Conservation (phyloP, 495 filamentous ascomycete species). For the Oleoguttula mirabilis region DNA sequence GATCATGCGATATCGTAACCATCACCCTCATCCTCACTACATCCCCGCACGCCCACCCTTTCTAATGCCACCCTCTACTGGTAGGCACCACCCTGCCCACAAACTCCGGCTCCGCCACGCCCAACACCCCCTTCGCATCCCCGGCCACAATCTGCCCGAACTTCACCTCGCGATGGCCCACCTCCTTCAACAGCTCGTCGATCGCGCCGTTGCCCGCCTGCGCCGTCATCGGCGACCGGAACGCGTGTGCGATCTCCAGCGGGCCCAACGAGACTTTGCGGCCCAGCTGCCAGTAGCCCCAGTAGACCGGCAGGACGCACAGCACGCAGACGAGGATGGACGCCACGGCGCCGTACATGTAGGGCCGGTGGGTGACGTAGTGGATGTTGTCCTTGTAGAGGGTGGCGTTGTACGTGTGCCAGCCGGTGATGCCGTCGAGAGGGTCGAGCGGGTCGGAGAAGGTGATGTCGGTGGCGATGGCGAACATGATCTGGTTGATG, state of each 20-base stretch:
- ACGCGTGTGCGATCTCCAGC: conserved; percentile 1
- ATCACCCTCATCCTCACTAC: background rate
- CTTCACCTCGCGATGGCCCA: background rate
- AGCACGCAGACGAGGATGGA: background rate
- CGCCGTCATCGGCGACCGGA: conserved; percentile 1
- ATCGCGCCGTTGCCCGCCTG: background rate
- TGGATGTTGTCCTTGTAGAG: background rate
- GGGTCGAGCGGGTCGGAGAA: background rate
- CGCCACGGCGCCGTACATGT: background rate
- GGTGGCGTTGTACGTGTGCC: background rate
- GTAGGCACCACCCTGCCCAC: background rate
- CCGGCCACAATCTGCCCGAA: conserved; percentile 1
- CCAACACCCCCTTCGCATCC: background rate
- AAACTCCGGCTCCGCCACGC: background rate
- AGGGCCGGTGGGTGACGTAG: background rate
- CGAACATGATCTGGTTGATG: conserved; percentile 4
- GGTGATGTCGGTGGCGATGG: background rate
- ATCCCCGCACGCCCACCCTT: background rate
- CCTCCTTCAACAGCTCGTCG: background rate
- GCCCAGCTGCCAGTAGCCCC: conserved; percentile 3
- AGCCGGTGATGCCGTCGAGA: too few species aligned
- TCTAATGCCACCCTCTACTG: background rate
- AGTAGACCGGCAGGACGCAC: background rate
- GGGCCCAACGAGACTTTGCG: background rate
- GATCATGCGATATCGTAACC: too few species aligned